Evolutionary conservation across 2,329 filamentous ascomycete species (phyloP), one percentile per base, ranked within the genome.

Genomic region (Colletotrichum tofieldiae): DNA sequence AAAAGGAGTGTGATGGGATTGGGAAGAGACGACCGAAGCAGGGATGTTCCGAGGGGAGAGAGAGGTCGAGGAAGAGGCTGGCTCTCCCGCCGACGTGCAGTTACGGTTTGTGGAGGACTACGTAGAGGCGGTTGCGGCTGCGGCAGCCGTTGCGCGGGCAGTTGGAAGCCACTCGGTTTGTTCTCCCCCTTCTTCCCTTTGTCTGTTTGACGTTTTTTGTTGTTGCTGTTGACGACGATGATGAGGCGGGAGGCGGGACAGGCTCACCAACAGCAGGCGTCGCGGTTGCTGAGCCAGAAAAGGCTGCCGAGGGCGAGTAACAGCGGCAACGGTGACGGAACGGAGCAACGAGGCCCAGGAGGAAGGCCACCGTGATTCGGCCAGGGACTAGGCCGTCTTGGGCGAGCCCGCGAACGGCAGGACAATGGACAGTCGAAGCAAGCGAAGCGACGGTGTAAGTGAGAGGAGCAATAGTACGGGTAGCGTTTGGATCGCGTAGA

Each of bases 371-470:
- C 18, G 26, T 52, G 39, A 47, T 41, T 58, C 43, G 39, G 37
- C 20, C 29, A 43, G 32, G 29, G 18, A 45, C 63, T 49, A 61
- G 55, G n/a, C 47, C 32, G 35, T 52, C 12, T 26, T 29, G 37
- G 26, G 61, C 66, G 49, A n/a, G 2, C 2, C 14, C 23, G 39
- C 16, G 18, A 14, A 43, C 14, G 65, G n/a, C 55, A 64, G 12
- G 41, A 63, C 32, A 45, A 62, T 23, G 47, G 37, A 26, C 37
- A 2, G 45, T 20, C 26, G 5, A 32, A 9, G 41, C 63, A 71
- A 62, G 63, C 67, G 63, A 67, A 49, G 56, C 56, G 56, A 71
- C 63, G 63, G 63, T 67, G 55, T 67, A 67, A 67, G 55, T 71
- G 59, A 26, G 60, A 39, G 14, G 9, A 14, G n/a, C 8, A 18